These are phyloP conservation scores for Lepidium campestre DNA, from an alignment of 441 rosid genomes.

Conservation along the genomic window DNA sequence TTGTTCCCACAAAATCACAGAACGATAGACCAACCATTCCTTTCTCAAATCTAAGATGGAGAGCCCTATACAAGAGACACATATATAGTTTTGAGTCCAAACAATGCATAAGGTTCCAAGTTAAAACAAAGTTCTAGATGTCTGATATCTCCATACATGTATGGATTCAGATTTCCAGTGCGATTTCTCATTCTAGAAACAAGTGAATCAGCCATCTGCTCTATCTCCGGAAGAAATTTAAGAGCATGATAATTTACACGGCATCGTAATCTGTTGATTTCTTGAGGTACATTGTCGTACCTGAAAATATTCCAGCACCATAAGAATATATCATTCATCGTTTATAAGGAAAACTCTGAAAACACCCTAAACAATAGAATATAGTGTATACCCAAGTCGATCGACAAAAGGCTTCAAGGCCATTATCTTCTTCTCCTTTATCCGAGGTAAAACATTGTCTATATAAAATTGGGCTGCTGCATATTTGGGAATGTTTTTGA, in stretches of 20 bases:
- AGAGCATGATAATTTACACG: slow-evolving; percentile 98
- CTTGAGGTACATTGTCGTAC: slow-evolving; percentile 94
- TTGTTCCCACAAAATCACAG: slow-evolving; percentile 94
- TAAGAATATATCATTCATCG: slow-evolving; percentile 7
- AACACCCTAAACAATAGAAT: not conserved
- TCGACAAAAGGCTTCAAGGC: slow-evolving; percentile 97
- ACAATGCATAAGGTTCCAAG: not conserved
- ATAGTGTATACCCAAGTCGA: slow-evolving; percentile 78
- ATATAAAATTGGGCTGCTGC: slow-evolving; percentile 95
- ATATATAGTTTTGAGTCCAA: not conserved
- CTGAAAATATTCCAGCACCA: slow-evolving; percentile 37
- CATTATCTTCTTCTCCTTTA: slow-evolving; percentile 98
- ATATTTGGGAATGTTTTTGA: slow-evolving; percentile 97
- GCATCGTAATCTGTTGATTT: slow-evolving; percentile 95
- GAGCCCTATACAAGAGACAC: slow-evolving; percentile 59
- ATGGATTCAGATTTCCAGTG: slow-evolving; percentile 78
- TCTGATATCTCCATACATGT: slow-evolving; percentile 52
- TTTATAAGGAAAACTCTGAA: not conserved
- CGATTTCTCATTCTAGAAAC: slow-evolving; percentile 95
- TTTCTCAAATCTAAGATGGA: slow-evolving; percentile 98
- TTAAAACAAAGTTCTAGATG: slow-evolving; percentile 17
- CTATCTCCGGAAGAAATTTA: slow-evolving; percentile 88
- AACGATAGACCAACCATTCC: slow-evolving; percentile 98
- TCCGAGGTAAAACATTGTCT: slow-evolving; percentile 92
- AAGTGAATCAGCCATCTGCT: slow-evolving; percentile 81